Evolutionary conservation across 1,284 basidiomycete species (phyloP).

Genomic region (Apiotrichum montevideense): DNA sequence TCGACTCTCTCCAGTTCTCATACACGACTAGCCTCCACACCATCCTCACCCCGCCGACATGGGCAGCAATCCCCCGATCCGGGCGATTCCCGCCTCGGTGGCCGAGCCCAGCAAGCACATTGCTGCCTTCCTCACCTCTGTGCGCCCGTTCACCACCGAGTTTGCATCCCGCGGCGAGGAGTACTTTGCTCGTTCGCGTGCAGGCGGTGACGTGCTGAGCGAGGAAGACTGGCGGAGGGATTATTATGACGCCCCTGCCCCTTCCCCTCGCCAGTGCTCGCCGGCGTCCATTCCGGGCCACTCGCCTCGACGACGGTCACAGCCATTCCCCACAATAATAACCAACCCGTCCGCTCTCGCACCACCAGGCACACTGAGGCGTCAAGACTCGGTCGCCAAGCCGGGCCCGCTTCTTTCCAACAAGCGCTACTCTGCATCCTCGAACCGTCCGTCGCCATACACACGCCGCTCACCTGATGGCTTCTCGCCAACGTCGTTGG

Average conservation of each 20-base stretch:
- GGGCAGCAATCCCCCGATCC: conserved; percentile 17
- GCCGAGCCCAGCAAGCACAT: conserved; percentile 14
- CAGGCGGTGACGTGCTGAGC: conserved; percentile 31
- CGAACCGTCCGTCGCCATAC: neutral
- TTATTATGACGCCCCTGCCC: conserved; percentile 2
- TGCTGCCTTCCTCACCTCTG: conserved; percentile 5
- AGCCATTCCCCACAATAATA: neutral
- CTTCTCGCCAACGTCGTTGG: neutral
- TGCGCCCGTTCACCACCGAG: conserved; percentile 3
- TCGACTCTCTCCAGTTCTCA: too few species aligned
- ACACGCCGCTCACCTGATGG: neutral
- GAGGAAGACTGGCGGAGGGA: conserved; percentile 16
- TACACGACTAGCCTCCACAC: too few species aligned
- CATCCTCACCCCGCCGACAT: neutral
- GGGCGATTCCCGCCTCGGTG: conserved; percentile 8
- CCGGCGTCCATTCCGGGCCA: neutral
- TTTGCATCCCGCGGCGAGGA: conserved; percentile 19
- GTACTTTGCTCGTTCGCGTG: conserved; percentile 38
- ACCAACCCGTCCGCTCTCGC: neutral
- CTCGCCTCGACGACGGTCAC: neutral
- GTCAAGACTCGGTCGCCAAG: neutral
- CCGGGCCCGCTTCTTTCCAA: neutral
- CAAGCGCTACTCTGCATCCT: neutral
- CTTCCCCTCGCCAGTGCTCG: neutral
- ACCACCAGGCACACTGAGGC: neutral